These are phyloP conservation scores for Geotrichum restrictum DNA, from an alignment of 1,139 yeast genomes.

Conservation along the genomic window DNA sequence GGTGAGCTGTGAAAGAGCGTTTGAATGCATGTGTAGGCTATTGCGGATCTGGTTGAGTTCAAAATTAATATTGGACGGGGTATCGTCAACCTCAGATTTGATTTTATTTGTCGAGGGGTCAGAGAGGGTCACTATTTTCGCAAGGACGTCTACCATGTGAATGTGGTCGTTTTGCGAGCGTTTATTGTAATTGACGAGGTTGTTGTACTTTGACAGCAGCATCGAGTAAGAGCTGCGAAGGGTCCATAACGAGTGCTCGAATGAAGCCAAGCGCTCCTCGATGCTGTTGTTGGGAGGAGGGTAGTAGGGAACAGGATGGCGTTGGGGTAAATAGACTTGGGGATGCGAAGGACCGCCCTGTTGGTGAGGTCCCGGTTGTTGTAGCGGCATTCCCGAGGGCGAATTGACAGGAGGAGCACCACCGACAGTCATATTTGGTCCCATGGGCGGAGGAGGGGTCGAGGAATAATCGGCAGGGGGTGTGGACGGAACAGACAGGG, in stretches of 20 bases:
- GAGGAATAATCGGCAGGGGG: constrained; percentile 26
- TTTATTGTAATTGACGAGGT: constrained; percentile 18
- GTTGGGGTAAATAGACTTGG: constrained; percentile 15
- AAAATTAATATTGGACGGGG: neutral
- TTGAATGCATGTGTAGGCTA: constrained; percentile 20
- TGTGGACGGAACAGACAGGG: constrained; percentile 32
- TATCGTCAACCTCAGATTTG: neutral
- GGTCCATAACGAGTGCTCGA: constrained; percentile 26
- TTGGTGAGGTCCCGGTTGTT: constrained; percentile 10
- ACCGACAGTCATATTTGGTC: neutral
- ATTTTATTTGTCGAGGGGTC: neutral
- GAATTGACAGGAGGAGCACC: neutral
- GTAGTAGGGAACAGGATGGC: constrained; percentile 16
- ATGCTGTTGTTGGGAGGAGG: constrained; percentile 19
- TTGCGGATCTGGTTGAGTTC: constrained; percentile 20
- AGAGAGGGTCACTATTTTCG: constrained; percentile 3
- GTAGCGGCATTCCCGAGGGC: neutral
- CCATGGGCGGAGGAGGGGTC: constrained; percentile 16
- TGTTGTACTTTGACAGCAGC: constrained; percentile 16
- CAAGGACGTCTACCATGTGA: constrained; percentile 14
- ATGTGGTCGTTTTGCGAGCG: constrained; percentile 16
- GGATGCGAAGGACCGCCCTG: constrained; percentile 18
- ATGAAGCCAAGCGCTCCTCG: constrained; percentile 25
- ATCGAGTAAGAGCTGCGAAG: constrained; percentile 16
- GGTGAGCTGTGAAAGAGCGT: neutral